Percentiles rank a stretch among this genome's conserved stretches.
phyloP scores from a whole-genome alignment of 1,284 basidiomycete genomes.

The Naganishia liquefaciens region DNA sequence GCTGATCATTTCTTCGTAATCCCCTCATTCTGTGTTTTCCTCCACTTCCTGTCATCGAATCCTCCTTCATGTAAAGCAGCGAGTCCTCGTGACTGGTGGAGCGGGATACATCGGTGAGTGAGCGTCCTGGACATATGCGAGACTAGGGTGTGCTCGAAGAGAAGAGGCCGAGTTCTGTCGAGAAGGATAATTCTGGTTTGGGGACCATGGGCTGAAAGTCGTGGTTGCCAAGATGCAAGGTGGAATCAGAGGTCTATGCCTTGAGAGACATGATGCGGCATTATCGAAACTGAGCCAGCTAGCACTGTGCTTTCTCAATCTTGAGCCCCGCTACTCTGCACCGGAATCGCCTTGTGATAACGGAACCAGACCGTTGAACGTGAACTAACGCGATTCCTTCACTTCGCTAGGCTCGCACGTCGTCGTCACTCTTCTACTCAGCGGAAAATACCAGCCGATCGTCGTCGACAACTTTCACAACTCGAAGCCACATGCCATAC shows the following conservation, averaged over 20 bases:
- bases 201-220: neutral
- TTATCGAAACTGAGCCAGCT: too few species aligned
- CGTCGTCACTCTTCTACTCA: slow-evolving; percentile 79
- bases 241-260: too few species aligned
- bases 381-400: too few species aligned
- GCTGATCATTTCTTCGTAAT: slow-evolving; percentile 2
- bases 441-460: slow-evolving; percentile 83
- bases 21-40: neutral
- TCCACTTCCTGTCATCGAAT: neutral
- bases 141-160: too few species aligned
- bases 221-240: neutral
- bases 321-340: too few species aligned
- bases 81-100: slow-evolving; percentile 58
- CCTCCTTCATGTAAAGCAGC: slow-evolving; percentile 32
- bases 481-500: slow-evolving; percentile 72
- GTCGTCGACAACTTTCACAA: slow-evolving; percentile 94
- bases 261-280: too few species aligned
- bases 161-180: too few species aligned
- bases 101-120: slow-evolving; percentile 77
- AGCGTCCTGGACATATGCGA: slow-evolving; percentile 11
- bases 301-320: too few species aligned
- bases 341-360: too few species aligned
- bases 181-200: neutral
- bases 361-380: too few species aligned
- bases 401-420: slow-evolving; percentile 76